Conservation (phyloP, 2,329 filamentous ascomycete genomes). For the Pseudogymnoascus sp. region DNA sequence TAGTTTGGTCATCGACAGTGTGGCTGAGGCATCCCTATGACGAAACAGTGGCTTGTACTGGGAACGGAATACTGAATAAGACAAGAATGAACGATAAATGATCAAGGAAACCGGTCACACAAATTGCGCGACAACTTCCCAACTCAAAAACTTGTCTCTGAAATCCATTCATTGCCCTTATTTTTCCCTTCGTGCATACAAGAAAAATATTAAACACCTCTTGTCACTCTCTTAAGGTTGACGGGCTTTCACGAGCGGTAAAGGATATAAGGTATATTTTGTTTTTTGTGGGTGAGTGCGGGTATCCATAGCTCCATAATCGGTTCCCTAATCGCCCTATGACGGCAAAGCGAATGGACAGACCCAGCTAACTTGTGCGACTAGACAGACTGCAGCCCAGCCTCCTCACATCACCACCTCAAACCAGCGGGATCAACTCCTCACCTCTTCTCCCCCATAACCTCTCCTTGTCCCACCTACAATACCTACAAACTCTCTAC, state of each 20-base stretch:
- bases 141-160: background rate
- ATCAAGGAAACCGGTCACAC: constrained; percentile 1
- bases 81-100: constrained; percentile 1
- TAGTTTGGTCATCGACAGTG: background rate
- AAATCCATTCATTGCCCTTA: background rate
- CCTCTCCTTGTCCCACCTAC: background rate
- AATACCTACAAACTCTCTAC: background rate
- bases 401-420: constrained; percentile 5
- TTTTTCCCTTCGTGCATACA: background rate
- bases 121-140: background rate
- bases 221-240: background rate
- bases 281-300: constrained; percentile 2
- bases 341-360: constrained; percentile 4
- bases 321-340: constrained; percentile 3
- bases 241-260: background rate
- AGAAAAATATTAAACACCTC: background rate
- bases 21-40: constrained; percentile 1
- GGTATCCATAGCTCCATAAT: constrained; percentile 5
- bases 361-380: constrained; percentile 3
- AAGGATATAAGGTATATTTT: constrained; percentile 2
- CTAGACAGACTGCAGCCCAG: constrained; percentile 1
- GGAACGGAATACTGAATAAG: constrained; percentile 6
- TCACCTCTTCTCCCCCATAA: background rate
- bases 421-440: background rate
- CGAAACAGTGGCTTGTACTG: constrained; percentile 6